Evolutionary conservation across 805 yeast species (phyloP).

Genomic region (Lipomyces starkeyi): DNA sequence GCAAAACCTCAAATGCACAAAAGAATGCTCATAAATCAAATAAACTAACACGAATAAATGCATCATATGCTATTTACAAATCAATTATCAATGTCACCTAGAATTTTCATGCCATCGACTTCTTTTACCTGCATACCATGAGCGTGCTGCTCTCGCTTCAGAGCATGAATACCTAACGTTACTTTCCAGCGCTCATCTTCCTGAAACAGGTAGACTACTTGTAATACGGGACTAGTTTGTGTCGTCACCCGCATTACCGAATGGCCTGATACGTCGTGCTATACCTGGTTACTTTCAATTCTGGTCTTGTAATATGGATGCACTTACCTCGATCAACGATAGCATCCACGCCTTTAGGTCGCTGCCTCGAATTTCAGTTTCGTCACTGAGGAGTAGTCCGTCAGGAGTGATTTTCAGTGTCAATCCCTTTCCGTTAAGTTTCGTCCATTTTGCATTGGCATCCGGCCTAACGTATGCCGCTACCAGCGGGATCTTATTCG

Average conservation of each 20-base stretch:
- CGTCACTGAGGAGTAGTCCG: slow-evolving; percentile 29
- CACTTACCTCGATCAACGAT: slow-evolving; percentile 24
- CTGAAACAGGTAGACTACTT: slow-evolving; percentile 26
- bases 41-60: slow-evolving; percentile 5
- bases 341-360: slow-evolving; percentile 36
- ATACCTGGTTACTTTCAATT: not conserved
- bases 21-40: not conserved
- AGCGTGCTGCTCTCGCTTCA: slow-evolving; percentile 24
- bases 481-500: slow-evolving; percentile 24
- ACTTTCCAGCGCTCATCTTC: slow-evolving; percentile 30
- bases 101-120: slow-evolving; percentile 24
- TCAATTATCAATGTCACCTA: slow-evolving; percentile 3
- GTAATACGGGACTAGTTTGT: slow-evolving; percentile 28
- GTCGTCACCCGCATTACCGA: slow-evolving; percentile 31
- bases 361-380: slow-evolving; percentile 23
- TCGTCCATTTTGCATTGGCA: slow-evolving; percentile 3
- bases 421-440: slow-evolving; percentile 21
- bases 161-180: slow-evolving; percentile 30
- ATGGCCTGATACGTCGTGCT: slow-evolving; percentile 26
- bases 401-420: slow-evolving; percentile 25
- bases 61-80: not conserved
- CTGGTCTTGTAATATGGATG: not conserved
- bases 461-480: slow-evolving; percentile 34
- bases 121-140: slow-evolving; percentile 21
- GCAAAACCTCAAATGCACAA: not conserved